These are phyloP conservation scores for Balamuthia mandrillaris DNA, from an alignment of 208 protist genomes.

Conservation along the genomic window DNA sequence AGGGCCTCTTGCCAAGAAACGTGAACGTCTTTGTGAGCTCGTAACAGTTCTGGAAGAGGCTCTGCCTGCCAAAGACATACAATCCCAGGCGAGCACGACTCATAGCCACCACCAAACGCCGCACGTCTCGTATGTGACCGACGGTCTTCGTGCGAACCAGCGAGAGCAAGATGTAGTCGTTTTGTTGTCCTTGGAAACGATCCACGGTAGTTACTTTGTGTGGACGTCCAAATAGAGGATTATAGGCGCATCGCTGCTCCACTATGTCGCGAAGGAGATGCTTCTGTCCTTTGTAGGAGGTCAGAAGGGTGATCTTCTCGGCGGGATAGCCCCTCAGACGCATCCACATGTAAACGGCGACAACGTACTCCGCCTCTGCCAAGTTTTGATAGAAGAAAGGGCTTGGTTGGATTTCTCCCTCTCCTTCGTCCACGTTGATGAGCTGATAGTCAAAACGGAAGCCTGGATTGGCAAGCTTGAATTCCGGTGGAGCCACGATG, in stretches of 20 bases:
- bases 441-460: conserved; percentile 78
- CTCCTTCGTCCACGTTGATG: conserved; percentile 77
- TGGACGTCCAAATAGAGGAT: conserved; percentile 68
- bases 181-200: conserved; percentile 85
- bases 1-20: background rate
- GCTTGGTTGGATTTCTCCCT: conserved; percentile 69
- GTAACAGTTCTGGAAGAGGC: conserved; percentile 67
- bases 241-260: conserved; percentile 43
- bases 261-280: conserved; percentile 74
- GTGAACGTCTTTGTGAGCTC: conserved; percentile 51
- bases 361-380: conserved; percentile 80
- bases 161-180: conserved; percentile 83
- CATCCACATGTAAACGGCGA: conserved; percentile 79
- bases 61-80: conserved; percentile 69
- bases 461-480: conserved; percentile 46
- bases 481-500: conserved; percentile 27
- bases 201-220: conserved; percentile 80
- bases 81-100: conserved; percentile 77
- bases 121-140: conserved; percentile 80
- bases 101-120: conserved; percentile 72
- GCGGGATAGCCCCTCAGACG: conserved; percentile 76
- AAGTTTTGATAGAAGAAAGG: conserved; percentile 82
- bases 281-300: conserved; percentile 87
- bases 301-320: conserved; percentile 77
- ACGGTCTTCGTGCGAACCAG: conserved; percentile 75